Evolutionary conservation across 2,329 filamentous ascomycete species (phyloP).

Genomic region (Thelonectria discophora): DNA sequence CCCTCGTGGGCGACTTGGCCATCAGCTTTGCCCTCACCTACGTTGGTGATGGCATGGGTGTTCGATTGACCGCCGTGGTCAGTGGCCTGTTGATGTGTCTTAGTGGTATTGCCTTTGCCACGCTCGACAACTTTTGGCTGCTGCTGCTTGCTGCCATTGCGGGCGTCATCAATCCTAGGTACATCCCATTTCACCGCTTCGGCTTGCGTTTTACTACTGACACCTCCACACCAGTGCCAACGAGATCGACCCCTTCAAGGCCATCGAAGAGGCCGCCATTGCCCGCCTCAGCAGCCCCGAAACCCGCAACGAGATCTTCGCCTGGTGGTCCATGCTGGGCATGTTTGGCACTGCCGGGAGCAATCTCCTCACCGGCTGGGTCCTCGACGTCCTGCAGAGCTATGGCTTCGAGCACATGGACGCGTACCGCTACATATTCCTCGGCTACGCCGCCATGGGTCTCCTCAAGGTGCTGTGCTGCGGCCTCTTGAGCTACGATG

Average conservation of each 20-base stretch:
- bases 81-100: slow-evolving; percentile 32
- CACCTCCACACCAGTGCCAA: slow-evolving; percentile 26
- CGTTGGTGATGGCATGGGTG: slow-evolving; percentile 31
- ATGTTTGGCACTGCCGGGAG: slow-evolving; percentile 36
- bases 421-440: slow-evolving; percentile 31
- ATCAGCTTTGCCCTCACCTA: slow-evolving; percentile 37
- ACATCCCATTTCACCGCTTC: not conserved
- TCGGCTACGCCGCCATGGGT: slow-evolving; percentile 30
- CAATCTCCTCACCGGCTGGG: slow-evolving; percentile 34
- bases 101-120: slow-evolving; percentile 30
- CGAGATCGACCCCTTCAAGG: slow-evolving; percentile 39
- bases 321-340: slow-evolving; percentile 39
- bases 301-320: slow-evolving; percentile 37
- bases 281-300: slow-evolving; percentile 33
- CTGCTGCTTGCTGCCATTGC: slow-evolving; percentile 31
- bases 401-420: slow-evolving; percentile 20
- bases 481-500: slow-evolving; percentile 24
- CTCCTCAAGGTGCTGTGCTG: slow-evolving; percentile 30
- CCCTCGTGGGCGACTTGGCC: slow-evolving; percentile 35
- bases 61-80: slow-evolving; percentile 26
- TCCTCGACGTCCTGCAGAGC: slow-evolving; percentile 27
- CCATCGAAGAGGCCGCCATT: slow-evolving; percentile 36
- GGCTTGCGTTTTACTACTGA: not conserved
- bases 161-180: slow-evolving; percentile 37
- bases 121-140: slow-evolving; percentile 34